Evolutionary conservation across 208 protist genomes (phyloP), one percentile per base, ranked within the genome.

Genomic region (Balamuthia mandrillaris): DNA sequence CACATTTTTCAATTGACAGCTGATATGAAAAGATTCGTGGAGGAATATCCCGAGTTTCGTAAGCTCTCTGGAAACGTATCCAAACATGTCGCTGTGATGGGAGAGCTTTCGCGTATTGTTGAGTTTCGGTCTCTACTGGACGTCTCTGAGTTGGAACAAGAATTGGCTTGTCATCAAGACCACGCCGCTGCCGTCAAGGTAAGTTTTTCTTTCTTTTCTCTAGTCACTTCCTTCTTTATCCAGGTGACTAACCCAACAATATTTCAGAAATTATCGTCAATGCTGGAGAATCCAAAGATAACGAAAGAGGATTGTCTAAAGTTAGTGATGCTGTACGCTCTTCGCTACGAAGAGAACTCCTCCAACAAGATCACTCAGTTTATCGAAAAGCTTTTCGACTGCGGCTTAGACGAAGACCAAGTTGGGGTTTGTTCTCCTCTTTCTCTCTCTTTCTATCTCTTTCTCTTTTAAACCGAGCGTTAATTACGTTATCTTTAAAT

Each of bases 121-220:
- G 94, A 96, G 58, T 31, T 87, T 45, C 70, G 94, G 35, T 65
- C 88, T 39, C 88, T 99, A 33, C 90, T 99, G 37, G 91, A 96
- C 37, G 90, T 97, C 6, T 97, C 95, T 4, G 94, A 98, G 49
- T 81, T 98, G 12, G 97, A 99, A 91, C 98, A 99, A 90, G 94
- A 97, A 82, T 95, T 99, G 85, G 92, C 92, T 14, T 94, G 90
- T 44, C 39, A 27, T 9, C 86, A 94, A 52, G 91, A 94, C 74
- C 90, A 93, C 82, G 91, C 72, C 54, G 91, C 90, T 18, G 93
- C 96, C 87, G 93, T 81, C 82, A 86, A 94, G 66, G 85, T 88
- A n/a, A 10, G 65, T 7, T 42, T 2, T 10, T 68, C 21, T 68
- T 10, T 6, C 24, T 5, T 5, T 37, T 35, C 16, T 7, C 18